A percentile compares a stretch with the other conserved stretches of the same genome.
These are phyloP conservation scores for Clonostachys byssicola DNA, from an alignment of 2,329 filamentous ascomycete species.

Conservation along the genomic window DNA sequence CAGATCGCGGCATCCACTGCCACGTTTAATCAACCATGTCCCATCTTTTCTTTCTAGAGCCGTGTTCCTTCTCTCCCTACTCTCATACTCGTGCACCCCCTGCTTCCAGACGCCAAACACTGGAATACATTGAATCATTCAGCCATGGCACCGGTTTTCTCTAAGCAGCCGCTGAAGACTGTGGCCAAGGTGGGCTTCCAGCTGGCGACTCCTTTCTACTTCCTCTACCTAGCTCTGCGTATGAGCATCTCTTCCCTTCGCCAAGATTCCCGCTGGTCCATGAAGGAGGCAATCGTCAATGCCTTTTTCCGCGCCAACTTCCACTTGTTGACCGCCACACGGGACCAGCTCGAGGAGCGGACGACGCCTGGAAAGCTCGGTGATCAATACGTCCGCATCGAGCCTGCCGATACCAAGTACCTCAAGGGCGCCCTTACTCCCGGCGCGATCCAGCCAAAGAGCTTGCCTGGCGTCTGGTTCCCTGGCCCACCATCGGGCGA, in stretches of 20 bases:
- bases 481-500: constrained; percentile 4
- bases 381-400: background rate
- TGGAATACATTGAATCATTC: too few relatives aligned
- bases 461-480: constrained; percentile 10
- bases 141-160: background rate
- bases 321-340: background rate
- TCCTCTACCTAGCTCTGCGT: background rate
- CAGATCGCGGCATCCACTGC: too few relatives aligned
- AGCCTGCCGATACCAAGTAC: background rate
- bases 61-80: too few relatives aligned
- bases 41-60: too few relatives aligned
- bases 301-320: background rate
- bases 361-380: background rate
- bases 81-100: too few relatives aligned
- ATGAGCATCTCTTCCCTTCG: background rate
- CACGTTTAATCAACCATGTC: too few relatives aligned
- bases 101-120: too few relatives aligned
- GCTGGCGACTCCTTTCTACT: background rate
- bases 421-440: constrained; percentile 6
- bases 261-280: background rate
- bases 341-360: background rate
- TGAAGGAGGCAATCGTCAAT: background rate
- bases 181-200: background rate
- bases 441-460: constrained; percentile 4
- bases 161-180: background rate